A percentile compares a stretch with the other conserved stretches of the same genome.
Conservation (phyloP, 208 protist genomes). For the Leishmania turanica region DNA sequence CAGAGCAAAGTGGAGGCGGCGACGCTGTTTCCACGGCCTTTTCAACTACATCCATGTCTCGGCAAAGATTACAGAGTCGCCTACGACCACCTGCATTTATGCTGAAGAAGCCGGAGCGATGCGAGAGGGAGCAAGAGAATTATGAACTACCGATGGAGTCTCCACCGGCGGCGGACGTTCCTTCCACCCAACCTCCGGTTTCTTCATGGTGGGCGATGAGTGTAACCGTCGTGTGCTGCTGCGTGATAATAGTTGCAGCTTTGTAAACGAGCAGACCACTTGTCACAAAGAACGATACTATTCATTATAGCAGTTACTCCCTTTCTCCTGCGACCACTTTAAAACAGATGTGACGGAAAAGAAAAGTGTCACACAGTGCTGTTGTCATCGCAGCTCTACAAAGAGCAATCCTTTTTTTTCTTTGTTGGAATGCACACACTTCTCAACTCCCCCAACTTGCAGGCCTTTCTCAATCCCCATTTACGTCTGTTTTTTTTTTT, state of each 20-base stretch:
- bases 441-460: background rate
- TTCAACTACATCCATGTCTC: constrained; percentile 31
- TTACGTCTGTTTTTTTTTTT: constrained; percentile 5
- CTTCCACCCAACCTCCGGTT: background rate
- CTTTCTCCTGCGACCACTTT: background rate
- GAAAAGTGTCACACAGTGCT: background rate
- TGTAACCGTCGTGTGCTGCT: constrained; percentile 31
- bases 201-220: constrained; percentile 34
- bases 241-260: constrained; percentile 17
- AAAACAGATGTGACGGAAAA: background rate
- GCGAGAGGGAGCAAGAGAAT: background rate
- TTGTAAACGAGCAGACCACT: constrained; percentile 19
- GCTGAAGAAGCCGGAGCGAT: constrained; percentile 23
- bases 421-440: background rate
- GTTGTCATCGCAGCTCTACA: background rate
- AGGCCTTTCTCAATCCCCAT: background rate
- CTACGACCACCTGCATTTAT: constrained; percentile 45
- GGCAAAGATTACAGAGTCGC: constrained; percentile 42
- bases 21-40: constrained; percentile 23
- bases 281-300: constrained; percentile 4
- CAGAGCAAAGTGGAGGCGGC: constrained; percentile 11
- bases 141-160: background rate
- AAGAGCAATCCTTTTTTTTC: background rate
- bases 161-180: background rate
- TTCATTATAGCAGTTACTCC: background rate